Conservation (phyloP, 176 grass and related monocot genomes). For the Avena insularis region DNA sequence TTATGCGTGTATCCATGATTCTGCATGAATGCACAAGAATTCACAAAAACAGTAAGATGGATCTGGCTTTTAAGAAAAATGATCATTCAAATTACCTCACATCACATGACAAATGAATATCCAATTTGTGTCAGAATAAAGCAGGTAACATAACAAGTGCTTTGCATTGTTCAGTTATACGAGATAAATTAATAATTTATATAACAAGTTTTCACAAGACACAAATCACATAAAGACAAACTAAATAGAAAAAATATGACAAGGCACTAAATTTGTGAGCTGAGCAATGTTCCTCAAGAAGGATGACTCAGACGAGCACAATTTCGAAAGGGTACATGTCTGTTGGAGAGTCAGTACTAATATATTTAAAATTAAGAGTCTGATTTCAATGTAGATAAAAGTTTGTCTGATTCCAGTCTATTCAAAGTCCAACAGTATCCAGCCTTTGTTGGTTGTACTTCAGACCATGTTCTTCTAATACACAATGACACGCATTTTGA, state of each 20-base stretch:
- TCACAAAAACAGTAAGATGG: slow-evolving; percentile 34
- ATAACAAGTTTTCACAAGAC: slow-evolving; percentile 13
- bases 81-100: slow-evolving; percentile 30
- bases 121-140: not conserved
- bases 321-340: not conserved
- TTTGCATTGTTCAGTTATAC: slow-evolving; percentile 4
- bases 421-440: not conserved
- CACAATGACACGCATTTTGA: slow-evolving; percentile 1
- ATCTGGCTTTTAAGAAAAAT: slow-evolving; percentile 33
- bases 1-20: slow-evolving; percentile 79
- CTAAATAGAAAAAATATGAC: not conserved
- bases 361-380: not conserved
- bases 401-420: not conserved
- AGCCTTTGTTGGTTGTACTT: slow-evolving; percentile 5
- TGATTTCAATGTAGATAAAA: slow-evolving; percentile 14
- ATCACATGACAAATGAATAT: slow-evolving; percentile 9
- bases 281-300: not conserved
- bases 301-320: not conserved
- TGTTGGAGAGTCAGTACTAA: not conserved
- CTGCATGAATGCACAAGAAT: slow-evolving; percentile 49
- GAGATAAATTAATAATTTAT: slow-evolving; percentile 1
- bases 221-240: slow-evolving; percentile 16
- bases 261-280: slow-evolving; percentile 7
- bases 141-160: not conserved
- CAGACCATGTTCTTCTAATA: slow-evolving; percentile 1